Evolutionary conservation across 2,329 filamentous ascomycete genomes (phyloP), one percentile per base, ranked within the genome.

Genomic region (Trichoderma breve): DNA sequence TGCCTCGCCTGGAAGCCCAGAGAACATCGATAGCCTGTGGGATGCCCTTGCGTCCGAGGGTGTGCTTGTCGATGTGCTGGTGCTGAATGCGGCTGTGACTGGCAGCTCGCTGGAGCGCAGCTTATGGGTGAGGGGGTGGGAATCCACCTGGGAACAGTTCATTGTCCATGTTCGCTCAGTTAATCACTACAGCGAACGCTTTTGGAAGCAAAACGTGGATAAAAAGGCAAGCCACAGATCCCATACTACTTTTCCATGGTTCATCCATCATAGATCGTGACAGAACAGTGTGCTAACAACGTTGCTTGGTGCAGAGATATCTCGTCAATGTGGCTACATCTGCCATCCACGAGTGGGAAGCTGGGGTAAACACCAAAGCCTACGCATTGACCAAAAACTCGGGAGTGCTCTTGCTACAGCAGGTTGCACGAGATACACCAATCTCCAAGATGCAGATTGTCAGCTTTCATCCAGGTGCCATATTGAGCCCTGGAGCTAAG

Each of bases 391-490:
- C 80, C 63, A 84, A 84, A 76, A 77, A 77, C 36, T 75, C 81
- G 0, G 80, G 77, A 3, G 77, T 79, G 11, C 70, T 80, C 4
- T 61, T 78, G 6, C 68, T 83, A 26, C 81, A 83, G 76, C 69
- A 77, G 36, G 74, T 82, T 21, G 80, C 81, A 9, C 67, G 75
- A 4, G 79, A 81, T 18, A 74, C 76, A 0, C 61, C 74, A 14
- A 66, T 76, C 0, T 76, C 78, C n/a, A 69, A 78, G 18, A 76
- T 83, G 77, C 82, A 83, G 71, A 70, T 84, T 32, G 39, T 83
- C 51, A 81, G 73, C 72, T 80, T 80, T 71, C 79, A 84, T 51
- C 82, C 83, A 0, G 82, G 82, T 3, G 71, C 75, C 6, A 74
- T 83, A 28, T 78, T 75, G 55, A 81, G 80, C 15, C 74, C 80